Base-by-base conservation (phyloP, 1,284 basidiomycete genomes). In the Ceratobasidium theobromae region DNA sequence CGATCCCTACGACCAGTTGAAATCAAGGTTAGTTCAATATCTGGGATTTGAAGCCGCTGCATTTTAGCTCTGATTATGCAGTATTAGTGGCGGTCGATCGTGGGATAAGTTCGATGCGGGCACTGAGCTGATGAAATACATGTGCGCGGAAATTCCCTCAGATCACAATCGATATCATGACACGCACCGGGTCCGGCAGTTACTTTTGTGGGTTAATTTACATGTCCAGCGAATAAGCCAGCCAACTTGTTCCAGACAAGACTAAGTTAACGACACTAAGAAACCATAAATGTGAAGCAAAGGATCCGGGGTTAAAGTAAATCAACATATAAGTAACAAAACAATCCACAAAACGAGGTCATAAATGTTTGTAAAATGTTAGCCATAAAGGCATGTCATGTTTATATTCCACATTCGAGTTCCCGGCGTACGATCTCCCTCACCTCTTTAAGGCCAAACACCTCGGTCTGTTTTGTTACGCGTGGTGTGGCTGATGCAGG, bases 371-470 rank as follows among this genome's bases (percentile, higher is more conserved):
- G 43, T 45, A 45, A 6, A 21, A 11, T 45, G 9, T 5, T 14
- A 45, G n/a, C n/a, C n/a, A 9, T 45, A 11, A 21, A 45, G 43
- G 6, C 9, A 11, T 11, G 18, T 11, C 18, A 8, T 14, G 18
- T 11, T 21, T 60, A 49, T 23, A 60, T 33, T 23, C 43, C 55
- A 9, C 27, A 75, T 73, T 91, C 89, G 69, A 91, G 77, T 76
- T 91, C 89, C 69, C 81, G 80, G 70, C 89, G 81, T 72, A 91
- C 87, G 71, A 88, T 84, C 76, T 91, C 89, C 67, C 89, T 78
- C 48, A 91, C 89, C 74, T 89, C 83, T 40, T 89, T 80, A 70
- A 91, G 77, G 0, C 89, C 88, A 38, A 88, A 86, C 14, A 77
- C 81, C 72, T 89, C 87, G 1, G 14, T 27, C 78, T 79, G 72